Evolutionary conservation across 208 protist genomes (phyloP).

Genomic region (Trypanosoma melophagium): DNA sequence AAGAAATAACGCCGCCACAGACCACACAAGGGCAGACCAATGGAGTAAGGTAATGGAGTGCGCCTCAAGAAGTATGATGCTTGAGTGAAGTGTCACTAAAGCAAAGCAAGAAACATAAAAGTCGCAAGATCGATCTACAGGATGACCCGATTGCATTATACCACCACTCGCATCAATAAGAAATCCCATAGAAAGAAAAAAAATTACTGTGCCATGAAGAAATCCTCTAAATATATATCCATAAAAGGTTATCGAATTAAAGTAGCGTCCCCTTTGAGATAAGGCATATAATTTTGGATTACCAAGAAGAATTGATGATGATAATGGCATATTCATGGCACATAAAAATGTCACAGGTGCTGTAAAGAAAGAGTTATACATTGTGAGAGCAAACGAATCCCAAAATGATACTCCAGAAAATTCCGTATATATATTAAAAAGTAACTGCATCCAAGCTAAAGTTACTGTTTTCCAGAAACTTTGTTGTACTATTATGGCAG

Average conservation of each 20-base stretch:
- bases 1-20: constrained; percentile 61
- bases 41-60: constrained; percentile 73
- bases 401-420: constrained; percentile 89
- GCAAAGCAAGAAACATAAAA: constrained; percentile 80
- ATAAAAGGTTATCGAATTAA: constrained; percentile 78
- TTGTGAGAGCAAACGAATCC: constrained; percentile 79
- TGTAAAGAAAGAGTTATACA: constrained; percentile 90
- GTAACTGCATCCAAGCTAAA: constrained; percentile 90
- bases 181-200: constrained; percentile 49
- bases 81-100: constrained; percentile 78
- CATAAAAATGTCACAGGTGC: constrained; percentile 83
- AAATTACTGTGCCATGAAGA: constrained; percentile 70
- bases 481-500: constrained; percentile 93
- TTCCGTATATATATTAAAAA: constrained; percentile 81
- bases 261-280: constrained; percentile 61
- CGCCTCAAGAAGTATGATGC: constrained; percentile 82
- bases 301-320: constrained; percentile 46
- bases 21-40: constrained; percentile 64
- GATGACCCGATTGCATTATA: constrained; percentile 33
- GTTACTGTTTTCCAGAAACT: constrained; percentile 96
- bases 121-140: constrained; percentile 63
- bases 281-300: constrained; percentile 70
- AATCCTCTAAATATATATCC: constrained; percentile 72
- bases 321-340: constrained; percentile 80
- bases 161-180: constrained; percentile 37